Conservation (phyloP, 495 filamentous ascomycete species). For the Amniculicola lignicola region DNA sequence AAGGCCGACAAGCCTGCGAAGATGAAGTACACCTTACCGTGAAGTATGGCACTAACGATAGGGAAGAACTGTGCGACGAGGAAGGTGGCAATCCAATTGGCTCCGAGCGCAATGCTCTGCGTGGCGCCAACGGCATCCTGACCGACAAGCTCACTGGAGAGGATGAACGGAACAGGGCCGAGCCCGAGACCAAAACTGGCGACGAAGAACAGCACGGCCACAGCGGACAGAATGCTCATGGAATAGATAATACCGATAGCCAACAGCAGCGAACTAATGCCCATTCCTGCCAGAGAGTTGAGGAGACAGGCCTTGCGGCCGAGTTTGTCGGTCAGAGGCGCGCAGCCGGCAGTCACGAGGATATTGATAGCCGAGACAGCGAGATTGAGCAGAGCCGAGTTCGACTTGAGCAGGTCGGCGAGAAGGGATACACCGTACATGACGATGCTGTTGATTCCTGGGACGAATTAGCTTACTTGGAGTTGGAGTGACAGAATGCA, state of each 20-base stretch:
- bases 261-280: slow-evolving; percentile 66
- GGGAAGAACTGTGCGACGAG: slow-evolving; percentile 92
- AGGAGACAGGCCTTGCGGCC: slow-evolving; percentile 82
- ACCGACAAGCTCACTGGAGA: slow-evolving; percentile 83
- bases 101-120: slow-evolving; percentile 77
- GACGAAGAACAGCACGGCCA: slow-evolving; percentile 81
- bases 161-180: slow-evolving; percentile 90
- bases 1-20: slow-evolving; percentile 71
- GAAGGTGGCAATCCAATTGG: slow-evolving; percentile 90
- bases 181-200: slow-evolving; percentile 86
- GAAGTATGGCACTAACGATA: slow-evolving; percentile 68
- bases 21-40: slow-evolving; percentile 82
- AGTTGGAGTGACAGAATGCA: background rate
- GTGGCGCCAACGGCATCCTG: slow-evolving; percentile 85
- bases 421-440: slow-evolving; percentile 96
- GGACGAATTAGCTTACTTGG: background rate
- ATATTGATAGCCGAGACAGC: slow-evolving; percentile 83
- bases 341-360: slow-evolving; percentile 71
- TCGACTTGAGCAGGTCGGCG: slow-evolving; percentile 68
- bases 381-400: slow-evolving; percentile 76
- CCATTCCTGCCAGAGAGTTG: slow-evolving; percentile 78
- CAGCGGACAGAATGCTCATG: slow-evolving; percentile 68
- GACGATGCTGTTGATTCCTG: slow-evolving; percentile 92
- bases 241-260: slow-evolving; percentile 70
- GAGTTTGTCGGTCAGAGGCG: slow-evolving; percentile 79